Evolutionary conservation across 768 basidiomycete species (phyloP), one percentile per base, ranked within the genome.

Genomic region (Boletus barrowsii): DNA sequence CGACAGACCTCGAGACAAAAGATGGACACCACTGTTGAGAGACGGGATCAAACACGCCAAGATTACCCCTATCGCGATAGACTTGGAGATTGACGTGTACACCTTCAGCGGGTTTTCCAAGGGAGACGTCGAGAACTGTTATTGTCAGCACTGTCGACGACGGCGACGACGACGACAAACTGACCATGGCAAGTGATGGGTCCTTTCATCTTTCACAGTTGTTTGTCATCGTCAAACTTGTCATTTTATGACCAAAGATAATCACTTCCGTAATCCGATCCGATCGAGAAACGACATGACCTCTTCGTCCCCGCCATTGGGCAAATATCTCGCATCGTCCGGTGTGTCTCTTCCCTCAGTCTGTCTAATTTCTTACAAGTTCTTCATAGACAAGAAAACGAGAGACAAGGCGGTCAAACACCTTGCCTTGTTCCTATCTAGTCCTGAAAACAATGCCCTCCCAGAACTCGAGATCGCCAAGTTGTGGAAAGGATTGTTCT

Each of bases 401-500:
- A 84, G 96, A 55, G 96, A 99, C 73, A 90, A 87, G 66, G 96
- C 96, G 1, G 81, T 97, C 57, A 86, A 87, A 68, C 83, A 82
- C 54, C 79, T 98, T 10, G 76, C 86, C 0, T 69, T 76, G 5
- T 96, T 98, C 69, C 81, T 98, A 30, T 93, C 92, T 2, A 79
- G 83, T 61, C 76, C 80, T 43, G 68, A 70, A 10, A 75, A 76
- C 54, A 76, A 86, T 75, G 77, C 70, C 22, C 71, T 96, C 30
- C 73, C 87, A 15, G 83, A 87, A 53, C 54, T 76, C 29, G 94
- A 98, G 64, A 87, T 97, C 85, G 80, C 83, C 57, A 96, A 94
- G 71, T 70, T 98, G 30, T 98, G 96, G 96, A 98, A 99, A 70
- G 96, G 95, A 1, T 82, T 98, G 47, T 99, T 96, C 70, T 99